These are phyloP conservation scores for Ilex asprella DNA, from an alignment of 257 asterid species.

Conservation along the genomic window DNA sequence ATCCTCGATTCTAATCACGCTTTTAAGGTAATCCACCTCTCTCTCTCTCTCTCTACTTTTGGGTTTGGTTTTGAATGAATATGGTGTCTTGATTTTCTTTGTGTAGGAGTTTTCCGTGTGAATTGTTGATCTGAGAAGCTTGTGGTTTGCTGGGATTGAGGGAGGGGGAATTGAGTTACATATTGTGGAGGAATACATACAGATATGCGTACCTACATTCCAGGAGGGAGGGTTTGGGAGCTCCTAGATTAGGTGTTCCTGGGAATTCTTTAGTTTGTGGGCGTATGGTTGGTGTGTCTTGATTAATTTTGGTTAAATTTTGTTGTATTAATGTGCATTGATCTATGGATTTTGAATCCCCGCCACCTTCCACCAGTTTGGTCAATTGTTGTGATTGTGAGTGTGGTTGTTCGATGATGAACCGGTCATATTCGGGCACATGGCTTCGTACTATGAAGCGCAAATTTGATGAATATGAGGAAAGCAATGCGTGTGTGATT, in stretches of 20 bases:
- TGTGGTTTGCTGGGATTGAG: neutral
- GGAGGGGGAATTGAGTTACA: neutral
- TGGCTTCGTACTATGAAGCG: conserved; percentile 67
- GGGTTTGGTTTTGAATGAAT: neutral
- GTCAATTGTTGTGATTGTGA: conserved; percentile 72
- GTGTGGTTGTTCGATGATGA: conserved; percentile 47
- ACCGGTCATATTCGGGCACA: conserved; percentile 45
- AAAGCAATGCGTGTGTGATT: conserved; percentile 26
- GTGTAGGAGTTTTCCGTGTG: neutral
- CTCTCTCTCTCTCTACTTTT: neutral
- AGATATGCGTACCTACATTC: neutral
- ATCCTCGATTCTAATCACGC: neutral
- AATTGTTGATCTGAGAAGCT: neutral
- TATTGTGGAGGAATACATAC: neutral
- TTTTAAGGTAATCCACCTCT: neutral
- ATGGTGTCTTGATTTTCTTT: neutral
- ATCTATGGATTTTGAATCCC: conserved; percentile 51
- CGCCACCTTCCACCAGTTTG: conserved; percentile 30
- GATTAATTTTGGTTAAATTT: neutral
- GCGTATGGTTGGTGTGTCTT: no score
- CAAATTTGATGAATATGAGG: conserved; percentile 49
- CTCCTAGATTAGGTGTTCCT: neutral
- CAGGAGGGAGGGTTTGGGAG: no score
- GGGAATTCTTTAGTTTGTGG: neutral
- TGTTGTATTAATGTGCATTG: conserved; percentile 13